Percentiles rank a stretch among this genome's conserved stretches.
These are phyloP conservation scores for Fusarium setosum DNA, from an alignment of 2,329 filamentous ascomycete genomes.

Conservation along the genomic window DNA sequence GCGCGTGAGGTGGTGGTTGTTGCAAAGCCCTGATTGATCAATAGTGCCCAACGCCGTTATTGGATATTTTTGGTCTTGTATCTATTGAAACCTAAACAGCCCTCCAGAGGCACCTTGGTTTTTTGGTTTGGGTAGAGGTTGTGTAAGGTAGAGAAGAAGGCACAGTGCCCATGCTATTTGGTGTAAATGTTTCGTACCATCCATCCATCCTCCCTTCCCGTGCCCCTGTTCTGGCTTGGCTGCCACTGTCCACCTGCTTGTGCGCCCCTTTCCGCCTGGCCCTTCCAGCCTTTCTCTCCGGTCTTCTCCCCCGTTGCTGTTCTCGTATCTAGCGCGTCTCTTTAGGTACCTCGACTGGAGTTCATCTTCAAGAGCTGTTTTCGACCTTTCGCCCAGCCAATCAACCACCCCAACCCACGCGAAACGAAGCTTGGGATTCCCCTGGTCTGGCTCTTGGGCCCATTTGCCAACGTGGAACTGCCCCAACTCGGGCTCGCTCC, in stretches of 20 bases:
- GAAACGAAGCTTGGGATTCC: constrained; percentile 29
- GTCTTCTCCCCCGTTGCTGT: background rate
- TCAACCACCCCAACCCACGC: constrained; percentile 24
- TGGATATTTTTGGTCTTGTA: background rate
- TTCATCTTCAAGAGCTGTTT: background rate
- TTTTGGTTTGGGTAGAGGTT: no score
- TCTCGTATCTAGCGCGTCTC: background rate
- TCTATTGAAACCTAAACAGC: constrained; percentile 10
- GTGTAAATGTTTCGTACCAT: constrained; percentile 28
- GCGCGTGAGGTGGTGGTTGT: background rate
- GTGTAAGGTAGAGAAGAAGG: background rate
- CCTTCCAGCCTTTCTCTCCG: background rate
- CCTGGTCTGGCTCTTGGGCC: background rate
- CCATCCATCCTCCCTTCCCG: background rate
- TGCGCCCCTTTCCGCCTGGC: constrained; percentile 5
- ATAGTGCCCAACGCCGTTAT: background rate
- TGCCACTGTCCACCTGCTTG: background rate
- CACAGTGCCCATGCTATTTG: no score
- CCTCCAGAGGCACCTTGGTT: constrained; percentile 13
- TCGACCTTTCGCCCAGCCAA: constrained; percentile 23
- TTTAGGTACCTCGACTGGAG: background rate
- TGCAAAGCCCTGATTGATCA: background rate
- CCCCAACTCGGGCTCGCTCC: no score
- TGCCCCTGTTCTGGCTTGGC: background rate
- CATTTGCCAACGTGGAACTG: background rate